A percentile compares a stretch with the other conserved stretches of the same genome.
Evolutionary conservation across 2,329 filamentous ascomycete species (phyloP).

Genomic region (Colletotrichum tropicicola): DNA sequence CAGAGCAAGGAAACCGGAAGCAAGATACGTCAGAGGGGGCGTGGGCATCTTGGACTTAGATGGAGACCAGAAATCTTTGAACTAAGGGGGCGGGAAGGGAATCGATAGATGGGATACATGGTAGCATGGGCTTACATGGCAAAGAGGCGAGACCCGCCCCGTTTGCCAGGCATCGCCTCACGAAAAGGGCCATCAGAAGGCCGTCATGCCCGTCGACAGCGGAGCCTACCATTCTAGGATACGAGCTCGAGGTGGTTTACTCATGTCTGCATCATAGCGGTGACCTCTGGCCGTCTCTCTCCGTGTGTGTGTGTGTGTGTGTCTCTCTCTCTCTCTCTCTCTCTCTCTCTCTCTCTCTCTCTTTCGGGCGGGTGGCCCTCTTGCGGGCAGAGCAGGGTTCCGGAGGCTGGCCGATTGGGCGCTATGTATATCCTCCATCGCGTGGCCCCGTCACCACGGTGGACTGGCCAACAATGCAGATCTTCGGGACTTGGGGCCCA

Average conservation of each 20-base stretch:
- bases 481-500: slow-evolving; percentile 18
- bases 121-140: background rate
- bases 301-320: background rate
- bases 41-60: slow-evolving; percentile 16
- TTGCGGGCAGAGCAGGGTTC: slow-evolving; percentile 12
- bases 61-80: slow-evolving; percentile 26
- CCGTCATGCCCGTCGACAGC: slow-evolving; percentile 27
- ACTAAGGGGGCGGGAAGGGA: slow-evolving; percentile 19
- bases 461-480: slow-evolving; percentile 24
- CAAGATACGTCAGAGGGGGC: slow-evolving; percentile 29
- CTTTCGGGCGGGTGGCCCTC: background rate
- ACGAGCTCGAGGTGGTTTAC: slow-evolving; percentile 26
- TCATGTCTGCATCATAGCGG: slow-evolving; percentile 27
- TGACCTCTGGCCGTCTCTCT: background rate
- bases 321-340: background rate
- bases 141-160: slow-evolving; percentile 22
- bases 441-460: slow-evolving; percentile 11
- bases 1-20: slow-evolving; percentile 21
- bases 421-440: slow-evolving; percentile 25
- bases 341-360: background rate
- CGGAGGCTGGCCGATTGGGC: slow-evolving; percentile 30
- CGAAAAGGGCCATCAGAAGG: slow-evolving; percentile 14
- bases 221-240: slow-evolving; percentile 30
- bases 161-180: slow-evolving; percentile 27
- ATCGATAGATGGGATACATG: slow-evolving; percentile 16